phyloP scores from a whole-genome alignment of 345 rosid species.

The Syzygium aromaticum region DNA sequence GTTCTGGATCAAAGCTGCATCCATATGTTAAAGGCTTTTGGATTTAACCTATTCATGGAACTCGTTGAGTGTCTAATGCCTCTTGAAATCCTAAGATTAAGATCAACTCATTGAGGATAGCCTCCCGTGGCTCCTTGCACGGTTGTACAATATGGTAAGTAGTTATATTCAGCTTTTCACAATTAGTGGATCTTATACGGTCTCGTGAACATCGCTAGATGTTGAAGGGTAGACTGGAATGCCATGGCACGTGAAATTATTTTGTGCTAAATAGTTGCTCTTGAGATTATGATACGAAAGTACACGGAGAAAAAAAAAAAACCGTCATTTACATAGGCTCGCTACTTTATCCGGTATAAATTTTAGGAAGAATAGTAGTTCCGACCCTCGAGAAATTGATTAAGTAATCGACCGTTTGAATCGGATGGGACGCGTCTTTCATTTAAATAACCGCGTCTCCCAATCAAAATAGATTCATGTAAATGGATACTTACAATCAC shows the following conservation, averaged over 20 bases:
- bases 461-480: not conserved
- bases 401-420: not conserved
- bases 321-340: not conserved
- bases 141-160: not conserved
- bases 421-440: not conserved
- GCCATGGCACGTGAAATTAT: not conserved
- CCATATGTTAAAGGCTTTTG: not conserved
- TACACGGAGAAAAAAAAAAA: not conserved
- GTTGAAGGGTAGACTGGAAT: not conserved
- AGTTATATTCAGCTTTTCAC: not conserved
- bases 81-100: not conserved
- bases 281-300: not conserved
- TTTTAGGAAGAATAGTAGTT: not conserved
- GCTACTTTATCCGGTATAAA: not conserved
- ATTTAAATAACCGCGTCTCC: not conserved
- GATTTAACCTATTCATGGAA: not conserved
- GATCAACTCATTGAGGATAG: not conserved
- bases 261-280: not conserved
- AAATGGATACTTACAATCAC: not conserved
- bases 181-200: not conserved
- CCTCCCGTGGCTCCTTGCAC: not conserved
- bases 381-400: not conserved
- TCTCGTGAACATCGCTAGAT: not conserved
- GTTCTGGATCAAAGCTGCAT: not conserved
- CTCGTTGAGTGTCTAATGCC: not conserved